These are phyloP conservation scores for Tolypocladium amazonense DNA, from an alignment of 2,329 filamentous ascomycete genomes.

Conservation along the genomic window DNA sequence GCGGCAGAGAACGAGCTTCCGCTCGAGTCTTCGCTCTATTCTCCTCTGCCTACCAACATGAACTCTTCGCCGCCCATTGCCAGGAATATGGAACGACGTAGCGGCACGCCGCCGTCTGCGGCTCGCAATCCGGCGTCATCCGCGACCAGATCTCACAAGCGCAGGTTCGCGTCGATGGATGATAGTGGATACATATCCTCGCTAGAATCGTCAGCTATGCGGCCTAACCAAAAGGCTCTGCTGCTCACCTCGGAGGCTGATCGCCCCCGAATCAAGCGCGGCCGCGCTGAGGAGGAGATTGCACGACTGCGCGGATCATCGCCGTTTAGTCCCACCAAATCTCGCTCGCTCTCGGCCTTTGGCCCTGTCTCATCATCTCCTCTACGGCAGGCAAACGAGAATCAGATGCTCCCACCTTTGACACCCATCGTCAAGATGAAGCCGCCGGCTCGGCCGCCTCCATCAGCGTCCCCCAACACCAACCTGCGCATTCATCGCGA, in stretches of 20 bases:
- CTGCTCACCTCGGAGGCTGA: conserved; percentile 71
- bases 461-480: conserved; percentile 85
- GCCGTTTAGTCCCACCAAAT: conserved; percentile 79
- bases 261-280: conserved; percentile 72
- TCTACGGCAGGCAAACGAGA: conserved; percentile 43
- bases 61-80: conserved; percentile 85
- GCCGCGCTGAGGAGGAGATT: conserved; percentile 92
- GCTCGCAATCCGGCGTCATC: conserved; percentile 52
- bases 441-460: conserved; percentile 40
- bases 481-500: conserved; percentile 83
- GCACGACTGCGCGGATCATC: conserved; percentile 85
- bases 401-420: conserved; percentile 61
- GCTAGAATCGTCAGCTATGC: conserved; percentile 78
- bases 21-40: conserved; percentile 48
- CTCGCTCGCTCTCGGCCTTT: conserved; percentile 40
- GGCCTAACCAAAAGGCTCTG: conserved; percentile 53
- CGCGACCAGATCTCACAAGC: conserved; percentile 57
- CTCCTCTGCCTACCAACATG: conserved; percentile 60
- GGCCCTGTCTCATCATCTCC: conserved; percentile 58
- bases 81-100: conserved; percentile 44
- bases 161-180: conserved; percentile 68
- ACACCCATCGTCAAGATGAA: conserved; percentile 81
- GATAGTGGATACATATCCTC: conserved; percentile 98
- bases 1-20: conserved; percentile 24
- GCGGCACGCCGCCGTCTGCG: conserved; percentile 67